Conservation (phyloP, 805 yeast genomes). For the Spathaspora hagerdaliae region DNA sequence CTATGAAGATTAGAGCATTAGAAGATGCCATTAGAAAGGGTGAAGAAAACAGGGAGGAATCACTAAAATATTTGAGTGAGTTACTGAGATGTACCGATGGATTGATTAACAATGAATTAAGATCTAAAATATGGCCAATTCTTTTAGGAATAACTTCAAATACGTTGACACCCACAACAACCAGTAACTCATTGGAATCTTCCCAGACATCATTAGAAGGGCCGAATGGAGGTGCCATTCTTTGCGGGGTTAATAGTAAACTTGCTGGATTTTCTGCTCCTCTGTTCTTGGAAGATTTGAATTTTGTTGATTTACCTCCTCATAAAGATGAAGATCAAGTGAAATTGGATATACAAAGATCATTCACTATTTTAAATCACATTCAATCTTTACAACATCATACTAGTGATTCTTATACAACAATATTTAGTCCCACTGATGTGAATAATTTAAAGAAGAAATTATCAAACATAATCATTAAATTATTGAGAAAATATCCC, state of each 20-base stretch:
- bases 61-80: slow-evolving; percentile 19
- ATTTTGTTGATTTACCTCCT: slow-evolving; percentile 28
- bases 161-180: neutral
- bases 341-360: slow-evolving; percentile 68
- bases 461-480: slow-evolving; percentile 43
- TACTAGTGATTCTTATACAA: slow-evolving; percentile 24
- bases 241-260: neutral
- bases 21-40: slow-evolving; percentile 14
- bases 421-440: slow-evolving; percentile 29
- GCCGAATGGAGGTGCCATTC: neutral
- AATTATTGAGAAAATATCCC: slow-evolving; percentile 59
- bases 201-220: neutral
- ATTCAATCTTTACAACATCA: slow-evolving; percentile 18
- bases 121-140: slow-evolving; percentile 50
- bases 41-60: slow-evolving; percentile 14
- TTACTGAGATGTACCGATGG: slow-evolving; percentile 47
- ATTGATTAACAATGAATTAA: slow-evolving; percentile 34
- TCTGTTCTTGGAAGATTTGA: slow-evolving; percentile 17
- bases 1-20: slow-evolving; percentile 34
- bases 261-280: slow-evolving; percentile 5
- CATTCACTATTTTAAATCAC: slow-evolving; percentile 47
- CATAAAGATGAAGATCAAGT: slow-evolving; percentile 82
- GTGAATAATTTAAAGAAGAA: slow-evolving; percentile 33
- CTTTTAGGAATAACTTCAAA: slow-evolving; percentile 29
- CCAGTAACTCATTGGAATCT: neutral